Evolutionary conservation across 2,329 filamentous ascomycete genomes (phyloP), one percentile per base, ranked within the genome.

Genomic region (Massarina eburnea): DNA sequence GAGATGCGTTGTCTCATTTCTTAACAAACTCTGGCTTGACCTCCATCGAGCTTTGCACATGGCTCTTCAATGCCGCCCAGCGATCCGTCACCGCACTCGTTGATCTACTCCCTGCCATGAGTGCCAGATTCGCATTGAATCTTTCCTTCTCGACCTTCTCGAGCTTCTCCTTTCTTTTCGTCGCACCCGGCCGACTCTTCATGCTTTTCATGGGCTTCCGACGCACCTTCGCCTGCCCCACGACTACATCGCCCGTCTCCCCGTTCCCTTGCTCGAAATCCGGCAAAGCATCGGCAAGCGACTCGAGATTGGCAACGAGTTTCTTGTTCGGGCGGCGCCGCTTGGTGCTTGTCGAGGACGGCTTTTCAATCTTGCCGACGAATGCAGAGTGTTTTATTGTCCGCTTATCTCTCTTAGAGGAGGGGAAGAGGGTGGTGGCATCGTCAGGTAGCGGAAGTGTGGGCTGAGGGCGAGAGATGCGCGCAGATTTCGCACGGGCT

Each of bases 21-120:
- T 62, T 59, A 7, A 42, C 49, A 64, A 95, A 95, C 3, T 86
- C 88, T 12, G 86, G 83, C 58, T 92, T 92, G 70, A 89, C 87
- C 73, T 96, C 89, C 84, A 96, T 89, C 1, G 89, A 96, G 33
- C 85, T 80, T 1, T 88, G 86, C 41, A 96, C 95, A 64, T 92
- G 95, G 8, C 78, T 84, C 59, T 91, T 82, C 69, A 97, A 68
- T 14, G 90, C 89, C 22, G 87, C 87, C 87, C 90, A 96, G 44
- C 88, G 62, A 43, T 60, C 67, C 52, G 54, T 56, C 46, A 57
- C 53, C 27, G 54, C 62, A 15, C 24, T 41, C 19, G 24, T 47
- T 10, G 41, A 45, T 14, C 42, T 48, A 27, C 50, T 40, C 17
- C 49, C 45, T n/a, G 79, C 77, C 74, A 96, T 74, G 69, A 86